Evolutionary conservation across 345 rosid genomes (phyloP), one percentile per base, ranked within the genome.

Genomic region (Euphorbia tirucalli): DNA sequence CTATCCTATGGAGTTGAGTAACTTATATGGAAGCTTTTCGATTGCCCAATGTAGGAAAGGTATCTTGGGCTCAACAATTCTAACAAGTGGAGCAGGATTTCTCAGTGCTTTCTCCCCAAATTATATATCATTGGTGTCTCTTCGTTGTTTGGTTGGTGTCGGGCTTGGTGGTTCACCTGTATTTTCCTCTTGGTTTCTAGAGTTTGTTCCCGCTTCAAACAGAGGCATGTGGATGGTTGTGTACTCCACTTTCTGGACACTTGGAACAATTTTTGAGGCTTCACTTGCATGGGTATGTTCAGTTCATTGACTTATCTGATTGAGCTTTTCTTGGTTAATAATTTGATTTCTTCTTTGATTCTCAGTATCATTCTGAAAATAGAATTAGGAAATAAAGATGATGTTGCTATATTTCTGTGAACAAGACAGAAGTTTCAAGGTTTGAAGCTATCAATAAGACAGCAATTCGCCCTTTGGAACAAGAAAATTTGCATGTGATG

Each of bases 151-250:
- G 18, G 72, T 61, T 24, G 75, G 80, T 37, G 6, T 71, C 58
- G 80, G 80, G 48, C 68, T 77, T 37, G 80, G 76, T 37, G 76
- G 80, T 21, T 72, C 72, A 65, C 80, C 56, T 19, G 76, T 77
- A 41, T 77, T 71, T 55, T 37, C 44, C 43, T 71, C 69, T n/a
- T 71, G 80, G 80, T 77, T 77, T 66, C 76, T 77, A 9, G 80
- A 77, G 69, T 71, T 77, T 66, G 61, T 67, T 30, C 80, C 75
- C 48, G 56, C 72, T 71, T 61, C 76, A 25, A 43, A 60, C 24
- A 66, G 75, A 64, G 75, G 75, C 69, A 39, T 31, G 5, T 64
- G 75, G 75, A 72, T 72, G 75, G 69, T 72, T 37, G 69, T 64
- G 19, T 54, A 30, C 61, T 72, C 70, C 28, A 18, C 44, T 22